Evolutionary conservation across 371 early-diverging fungal species (phyloP).

Genomic region (Circinella minor): DNA sequence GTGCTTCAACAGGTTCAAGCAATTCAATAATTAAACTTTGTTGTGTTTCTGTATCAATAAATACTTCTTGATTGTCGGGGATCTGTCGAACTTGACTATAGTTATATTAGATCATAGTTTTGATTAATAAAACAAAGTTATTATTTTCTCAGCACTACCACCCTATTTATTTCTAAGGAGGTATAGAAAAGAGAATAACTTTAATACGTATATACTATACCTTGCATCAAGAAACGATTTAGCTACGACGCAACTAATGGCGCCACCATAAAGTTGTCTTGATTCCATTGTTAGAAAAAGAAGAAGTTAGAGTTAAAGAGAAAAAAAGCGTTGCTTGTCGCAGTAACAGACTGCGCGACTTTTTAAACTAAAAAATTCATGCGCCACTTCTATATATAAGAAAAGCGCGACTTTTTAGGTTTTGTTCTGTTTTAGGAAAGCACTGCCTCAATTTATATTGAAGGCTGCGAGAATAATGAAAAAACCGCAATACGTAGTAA

Average conservation of each 20-base stretch:
- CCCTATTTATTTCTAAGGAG: background rate
- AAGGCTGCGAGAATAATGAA: too few species aligned
- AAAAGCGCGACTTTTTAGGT: too few species aligned
- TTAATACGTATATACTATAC: conserved; percentile 26
- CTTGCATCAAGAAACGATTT: conserved; percentile 67
- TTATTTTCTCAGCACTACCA: too few species aligned
- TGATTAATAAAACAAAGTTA: background rate
- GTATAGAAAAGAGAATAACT: background rate
- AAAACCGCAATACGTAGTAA: too few species aligned
- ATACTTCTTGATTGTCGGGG: conserved; percentile 93
- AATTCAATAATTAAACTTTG: conserved; percentile 87
- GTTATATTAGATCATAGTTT: background rate
- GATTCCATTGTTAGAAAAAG: background rate
- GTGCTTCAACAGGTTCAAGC: conserved; percentile 67
- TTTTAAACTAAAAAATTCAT: too few species aligned
- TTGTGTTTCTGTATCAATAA: conserved; percentile 72
- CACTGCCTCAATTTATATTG: too few species aligned
- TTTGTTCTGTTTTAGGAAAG: too few species aligned
- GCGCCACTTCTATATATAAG: too few species aligned
- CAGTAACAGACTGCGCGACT: too few species aligned
- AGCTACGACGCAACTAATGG: conserved; percentile 63
- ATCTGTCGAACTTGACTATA: conserved; percentile 78
- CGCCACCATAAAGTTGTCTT: conserved; percentile 66
- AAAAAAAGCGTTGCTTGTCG: too few species aligned
- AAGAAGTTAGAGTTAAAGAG: background rate